phyloP scores from a whole-genome alignment of 2,329 filamentous ascomycete species.

The Talaromyces marneffei region DNA sequence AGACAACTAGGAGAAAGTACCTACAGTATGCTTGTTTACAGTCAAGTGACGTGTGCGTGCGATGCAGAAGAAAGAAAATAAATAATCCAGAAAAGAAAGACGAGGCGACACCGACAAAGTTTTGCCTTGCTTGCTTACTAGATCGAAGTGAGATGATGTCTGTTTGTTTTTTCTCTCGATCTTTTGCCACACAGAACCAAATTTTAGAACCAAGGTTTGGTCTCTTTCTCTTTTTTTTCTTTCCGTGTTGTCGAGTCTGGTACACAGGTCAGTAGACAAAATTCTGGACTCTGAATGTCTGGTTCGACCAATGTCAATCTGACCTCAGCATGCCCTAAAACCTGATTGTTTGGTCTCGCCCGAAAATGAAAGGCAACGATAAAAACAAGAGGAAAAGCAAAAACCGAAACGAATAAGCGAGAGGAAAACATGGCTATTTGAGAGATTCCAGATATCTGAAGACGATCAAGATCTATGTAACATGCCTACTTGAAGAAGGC shows the following conservation, averaged over 20 bases:
- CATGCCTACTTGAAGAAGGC: neutral
- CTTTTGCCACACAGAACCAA: conserved; percentile 4
- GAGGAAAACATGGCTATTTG: neutral
- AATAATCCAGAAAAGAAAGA: neutral
- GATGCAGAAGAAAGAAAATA: neutral
- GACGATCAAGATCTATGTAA: neutral
- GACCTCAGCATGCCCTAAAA: conserved; percentile 12
- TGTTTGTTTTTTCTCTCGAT: neutral
- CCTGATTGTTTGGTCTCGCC: neutral
- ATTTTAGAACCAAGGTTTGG: too few relatives aligned
- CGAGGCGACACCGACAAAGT: neutral
- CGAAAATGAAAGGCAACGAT: neutral
- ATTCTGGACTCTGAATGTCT: neutral
- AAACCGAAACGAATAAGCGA: neutral
- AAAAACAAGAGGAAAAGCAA: neutral
- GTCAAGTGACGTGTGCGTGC: neutral
- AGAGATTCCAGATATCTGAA: neutral
- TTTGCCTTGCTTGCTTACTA: neutral
- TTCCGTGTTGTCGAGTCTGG: neutral
- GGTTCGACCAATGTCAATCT: conserved; percentile 9
- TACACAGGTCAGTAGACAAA: neutral
- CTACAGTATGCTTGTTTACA: too few relatives aligned
- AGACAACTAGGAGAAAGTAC: too few relatives aligned
- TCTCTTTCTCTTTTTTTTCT: neutral
- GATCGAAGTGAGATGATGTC: neutral